Percentiles rank a stretch among this genome's conserved stretches.
These are phyloP conservation scores for Candida sanyaensis DNA, from an alignment of 1,139 yeast genomes.

Conservation along the genomic window DNA sequence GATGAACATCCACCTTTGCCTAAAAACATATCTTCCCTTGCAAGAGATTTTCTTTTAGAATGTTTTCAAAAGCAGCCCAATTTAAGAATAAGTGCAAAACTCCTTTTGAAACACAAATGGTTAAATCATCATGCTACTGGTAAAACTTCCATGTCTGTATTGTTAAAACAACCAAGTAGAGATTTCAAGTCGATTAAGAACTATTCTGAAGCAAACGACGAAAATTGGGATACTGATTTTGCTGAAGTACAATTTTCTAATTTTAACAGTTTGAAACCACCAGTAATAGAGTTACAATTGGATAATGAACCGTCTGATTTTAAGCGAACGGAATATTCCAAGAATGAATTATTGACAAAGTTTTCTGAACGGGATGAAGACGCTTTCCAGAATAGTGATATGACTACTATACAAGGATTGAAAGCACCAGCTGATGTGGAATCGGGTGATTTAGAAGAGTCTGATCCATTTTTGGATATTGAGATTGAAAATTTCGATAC, in stretches of 20 bases:
- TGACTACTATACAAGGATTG: slow-evolving; percentile 2
- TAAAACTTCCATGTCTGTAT: slow-evolving; percentile 6
- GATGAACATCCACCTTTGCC: slow-evolving; percentile 85
- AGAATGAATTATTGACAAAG: slow-evolving; percentile 30
- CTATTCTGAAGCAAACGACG: slow-evolving; percentile 32
- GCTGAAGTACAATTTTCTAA: slow-evolving; percentile 18
- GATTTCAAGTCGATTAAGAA: slow-evolving; percentile 24
- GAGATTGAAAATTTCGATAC: slow-evolving; percentile 46
- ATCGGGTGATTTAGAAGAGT: slow-evolving; percentile 21
- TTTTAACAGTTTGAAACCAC: slow-evolving; percentile 5
- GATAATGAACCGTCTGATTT: not conserved
- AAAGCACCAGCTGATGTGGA: not conserved
- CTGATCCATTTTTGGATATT: slow-evolving; percentile 42
- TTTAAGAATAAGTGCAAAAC: slow-evolving; percentile 57
- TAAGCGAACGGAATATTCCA: slow-evolving; percentile 17
- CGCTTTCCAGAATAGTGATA: slow-evolving; percentile 4
- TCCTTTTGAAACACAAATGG: slow-evolving; percentile 68
- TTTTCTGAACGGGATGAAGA: slow-evolving; percentile 31
- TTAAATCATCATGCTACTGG: slow-evolving; percentile 21
- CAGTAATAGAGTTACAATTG: not conserved
- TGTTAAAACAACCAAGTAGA: slow-evolving; percentile 11
- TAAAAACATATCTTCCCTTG: slow-evolving; percentile 50
- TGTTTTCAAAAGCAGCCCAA: slow-evolving; percentile 82
- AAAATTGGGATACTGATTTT: slow-evolving; percentile 41
- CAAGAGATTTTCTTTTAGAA: slow-evolving; percentile 63